Evolutionary conservation across 106 monocot genomes (phyloP).

Genomic region (Dendrobium officinale): DNA sequence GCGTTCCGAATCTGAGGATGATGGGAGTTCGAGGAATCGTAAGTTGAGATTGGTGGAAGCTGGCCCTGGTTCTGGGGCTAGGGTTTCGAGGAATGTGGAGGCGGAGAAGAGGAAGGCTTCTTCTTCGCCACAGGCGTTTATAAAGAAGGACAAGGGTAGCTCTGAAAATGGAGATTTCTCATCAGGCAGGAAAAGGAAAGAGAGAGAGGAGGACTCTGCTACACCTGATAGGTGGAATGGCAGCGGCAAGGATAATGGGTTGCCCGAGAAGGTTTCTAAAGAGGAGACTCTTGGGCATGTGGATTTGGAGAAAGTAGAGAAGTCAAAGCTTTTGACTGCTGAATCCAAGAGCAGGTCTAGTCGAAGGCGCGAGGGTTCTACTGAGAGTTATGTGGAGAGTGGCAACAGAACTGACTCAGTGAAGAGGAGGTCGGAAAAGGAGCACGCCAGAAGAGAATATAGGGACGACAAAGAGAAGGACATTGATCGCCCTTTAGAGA

Average conservation of each 20-base stretch:
- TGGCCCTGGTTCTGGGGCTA: slow-evolving; percentile 10
- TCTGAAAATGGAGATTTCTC: slow-evolving; percentile 15
- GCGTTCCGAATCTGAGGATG: slow-evolving; percentile 32
- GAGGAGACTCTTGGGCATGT: slow-evolving; percentile 21
- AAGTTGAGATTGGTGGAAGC: slow-evolving; percentile 15
- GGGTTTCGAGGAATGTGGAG: slow-evolving; percentile 40
- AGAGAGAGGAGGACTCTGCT: slow-evolving; percentile 20
- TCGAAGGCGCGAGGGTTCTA: slow-evolving; percentile 28
- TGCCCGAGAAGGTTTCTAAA: slow-evolving; percentile 28
- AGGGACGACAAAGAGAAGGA: slow-evolving; percentile 28
- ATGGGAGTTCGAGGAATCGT: slow-evolving; percentile 21
- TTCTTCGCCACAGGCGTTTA: background rate
- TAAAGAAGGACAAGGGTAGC: slow-evolving; percentile 8
- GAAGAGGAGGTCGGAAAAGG: slow-evolving; percentile 51
- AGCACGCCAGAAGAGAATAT: slow-evolving; percentile 37
- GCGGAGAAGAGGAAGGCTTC: slow-evolving; percentile 28
- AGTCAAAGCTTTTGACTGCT: slow-evolving; percentile 22
- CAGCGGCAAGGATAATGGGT: slow-evolving; percentile 20
- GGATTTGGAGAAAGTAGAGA: slow-evolving; percentile 20
- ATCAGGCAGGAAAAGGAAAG: slow-evolving; percentile 25
- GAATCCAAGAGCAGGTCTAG: slow-evolving; percentile 39
- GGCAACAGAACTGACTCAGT: slow-evolving; percentile 9
- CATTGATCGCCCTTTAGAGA: slow-evolving; percentile 6
- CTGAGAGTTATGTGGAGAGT: slow-evolving; percentile 37
- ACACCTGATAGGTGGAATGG: slow-evolving; percentile 41